A percentile compares a stretch with the other conserved stretches of the same genome.
phyloP scores from a whole-genome alignment of 2,329 filamentous ascomycete species.

The Zymoseptoria crescenta region DNA sequence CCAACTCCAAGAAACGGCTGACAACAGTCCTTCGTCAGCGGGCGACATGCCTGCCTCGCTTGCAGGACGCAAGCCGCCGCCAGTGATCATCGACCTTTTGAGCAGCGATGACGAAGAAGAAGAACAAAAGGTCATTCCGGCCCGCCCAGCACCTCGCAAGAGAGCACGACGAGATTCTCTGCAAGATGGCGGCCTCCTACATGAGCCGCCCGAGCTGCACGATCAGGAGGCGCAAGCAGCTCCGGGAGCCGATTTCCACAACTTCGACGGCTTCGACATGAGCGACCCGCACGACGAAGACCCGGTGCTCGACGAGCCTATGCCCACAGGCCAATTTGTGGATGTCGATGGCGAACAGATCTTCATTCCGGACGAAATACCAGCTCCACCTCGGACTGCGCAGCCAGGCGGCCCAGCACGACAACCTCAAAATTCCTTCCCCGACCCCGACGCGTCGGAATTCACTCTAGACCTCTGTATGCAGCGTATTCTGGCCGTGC shows the following conservation, averaged over 20 bases:
- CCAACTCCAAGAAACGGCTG: neutral
- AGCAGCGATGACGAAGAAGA: constrained; percentile 19
- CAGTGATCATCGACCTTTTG: constrained; percentile 19
- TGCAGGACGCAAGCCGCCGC: neutral
- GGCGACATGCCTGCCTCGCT: neutral
- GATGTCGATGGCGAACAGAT: constrained; percentile 18
- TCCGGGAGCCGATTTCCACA: neutral
- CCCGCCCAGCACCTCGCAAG: neutral
- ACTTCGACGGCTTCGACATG: constrained; percentile 3
- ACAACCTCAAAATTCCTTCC: neutral
- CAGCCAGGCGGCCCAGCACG: neutral
- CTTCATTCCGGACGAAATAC: constrained; percentile 21
- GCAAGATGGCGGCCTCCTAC: neutral
- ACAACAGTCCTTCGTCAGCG: neutral
- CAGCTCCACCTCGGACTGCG: neutral
- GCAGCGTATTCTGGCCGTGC: constrained; percentile 24
- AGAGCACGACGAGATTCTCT: neutral
- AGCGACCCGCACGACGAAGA: neutral
- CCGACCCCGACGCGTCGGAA: neutral
- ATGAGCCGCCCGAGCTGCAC: neutral
- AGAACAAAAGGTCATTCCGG: neutral
- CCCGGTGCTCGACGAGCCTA: neutral
- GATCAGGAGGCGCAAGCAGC: constrained; percentile 1
- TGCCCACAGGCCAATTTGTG: constrained; percentile 4
- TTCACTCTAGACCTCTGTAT: constrained; percentile 22